Base-by-base conservation (phyloP, 352 stramenopile genomes). In the Lagenidium giganteum region DNA sequence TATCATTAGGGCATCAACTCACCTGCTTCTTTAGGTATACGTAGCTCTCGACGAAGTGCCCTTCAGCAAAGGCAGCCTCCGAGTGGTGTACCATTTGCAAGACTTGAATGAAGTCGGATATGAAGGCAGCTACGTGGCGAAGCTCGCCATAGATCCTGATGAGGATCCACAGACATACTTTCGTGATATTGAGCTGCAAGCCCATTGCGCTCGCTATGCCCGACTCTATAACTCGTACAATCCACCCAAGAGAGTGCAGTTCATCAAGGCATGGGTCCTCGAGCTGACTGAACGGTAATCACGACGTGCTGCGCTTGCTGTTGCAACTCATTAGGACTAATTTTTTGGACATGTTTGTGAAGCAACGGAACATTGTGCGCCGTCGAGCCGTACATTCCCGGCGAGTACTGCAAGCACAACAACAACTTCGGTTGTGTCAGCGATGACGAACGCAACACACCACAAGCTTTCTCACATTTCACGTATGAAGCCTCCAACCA, bases 401-500 rank as follows among this genome's bases (percentile, higher is more conserved):
- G 81, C 8, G 81, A 93, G 35, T 93, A 93, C 44, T 78, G 78
- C 58, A 93, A 93, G 36, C 81, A 93, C 63, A 93, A 93, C 67
- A 90, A 93, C 66, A 93, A 93, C 48, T 91, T 91, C 50, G 81
- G 81, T 5, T 89, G 64, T 2, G 81, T 93, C 18, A 93, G 78
- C 36, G 78, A 93, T 28, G 75, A 89, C 45, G 78, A 90, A 42
- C 77, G 81, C 33, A 93, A 89, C 50, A 93, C 81, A 1, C 81
- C 81, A 14, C 81, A 93, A 39, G 87, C 94, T 3, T 98, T 98
- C 52, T 97, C 85, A 2, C 89, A 96, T 32, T 95, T 96, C 51
- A 96, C 87, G 32, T 98, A 97, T 47, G 94, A 97, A 49, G 85
- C 77, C 8, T 97, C 87, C 2, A 71, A 95, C 55, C 92, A 96